Base-by-base conservation (phyloP, 129 eudicot species). In the Lactuca sativa region DNA sequence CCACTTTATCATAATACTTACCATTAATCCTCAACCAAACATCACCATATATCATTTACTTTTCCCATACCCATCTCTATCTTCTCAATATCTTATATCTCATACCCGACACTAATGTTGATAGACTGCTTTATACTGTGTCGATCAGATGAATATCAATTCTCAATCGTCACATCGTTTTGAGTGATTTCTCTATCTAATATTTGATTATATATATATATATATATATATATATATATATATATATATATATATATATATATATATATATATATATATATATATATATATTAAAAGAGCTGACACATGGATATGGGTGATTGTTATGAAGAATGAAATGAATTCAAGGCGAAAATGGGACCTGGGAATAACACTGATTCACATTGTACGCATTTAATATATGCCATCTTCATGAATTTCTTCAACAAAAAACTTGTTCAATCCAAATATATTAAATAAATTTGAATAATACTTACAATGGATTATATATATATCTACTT, bases 401-500 rank as follows among this genome's bases (percentile, higher is more conserved):
- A 66, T 69, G 70, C 48, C 52, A 52, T 70, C 40, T 52, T 54
- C 31, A 43, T 69, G 52, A 9, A 9, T 52, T 30, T 61, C 47
- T 76, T 51, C 64, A 52, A 47, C 40, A 76, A 30, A 25, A 62
- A 61, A 17, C 21, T 71, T 47, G 66, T 69, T 38, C 59, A 40
- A 69, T 41, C 51, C 32, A 53, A 48, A 69, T 9, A 31, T 32
- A 31, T 2, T 69, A 15, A 34, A 54, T 10, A 33, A 16, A 48
- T 38, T 25, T 54, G 60, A 69, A 62, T 69, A 54, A 77, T 77
- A 82, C 70, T 77, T 68, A 64, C 80, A 69, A 56, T 76, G 75
- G 48, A 38, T 66, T 74, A 59, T 66, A 64, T 21, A 21, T 69
- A 80, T 77, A 83, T 76, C 74, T 80, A 72, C 83, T 77, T 73